phyloP scores from a whole-genome alignment of 768 basidiomycete species.

The Hericium erinaceus region DNA sequence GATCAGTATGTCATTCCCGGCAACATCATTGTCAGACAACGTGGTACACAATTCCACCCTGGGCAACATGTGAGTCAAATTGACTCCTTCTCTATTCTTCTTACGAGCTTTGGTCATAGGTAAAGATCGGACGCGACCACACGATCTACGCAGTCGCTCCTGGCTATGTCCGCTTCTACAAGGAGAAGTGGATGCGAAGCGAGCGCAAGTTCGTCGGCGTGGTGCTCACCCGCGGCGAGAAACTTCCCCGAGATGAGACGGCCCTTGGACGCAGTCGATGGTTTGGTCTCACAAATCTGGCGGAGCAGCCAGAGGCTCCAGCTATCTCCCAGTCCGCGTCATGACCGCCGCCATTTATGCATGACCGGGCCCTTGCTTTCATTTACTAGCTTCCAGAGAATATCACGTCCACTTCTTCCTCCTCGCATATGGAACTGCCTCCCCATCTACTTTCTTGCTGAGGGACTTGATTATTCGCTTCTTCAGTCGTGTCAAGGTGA shows the following conservation, averaged over 20 bases:
- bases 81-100: background rate
- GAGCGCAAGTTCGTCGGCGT: conserved; percentile 80
- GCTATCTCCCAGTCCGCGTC: background rate
- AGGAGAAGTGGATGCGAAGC: conserved; percentile 60
- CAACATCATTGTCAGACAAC: conserved; percentile 92
- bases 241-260: conserved; percentile 74
- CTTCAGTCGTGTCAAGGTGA: too few species aligned
- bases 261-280: conserved; percentile 72
- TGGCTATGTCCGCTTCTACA: conserved; percentile 93
- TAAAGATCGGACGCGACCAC: conserved; percentile 73
- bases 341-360: background rate
- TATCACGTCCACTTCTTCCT: too few species aligned
- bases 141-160: conserved; percentile 87
- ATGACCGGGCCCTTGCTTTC: too few species aligned
- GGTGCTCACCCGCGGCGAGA: conserved; percentile 73
- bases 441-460: too few species aligned
- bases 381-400: too few species aligned
- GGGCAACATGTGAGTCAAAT: conserved; percentile 72
- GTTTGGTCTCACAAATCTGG: conserved; percentile 70
- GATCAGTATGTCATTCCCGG: conserved; percentile 91
- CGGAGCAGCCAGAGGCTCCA: conserved; percentile 15
- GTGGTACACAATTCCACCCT: conserved; percentile 87
- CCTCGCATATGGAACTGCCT: too few species aligned
- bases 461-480: too few species aligned
- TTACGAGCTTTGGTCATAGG: background rate